phyloP scores from a whole-genome alignment of 2,329 filamentous ascomycete species.

The Cercospora berteroae region DNA sequence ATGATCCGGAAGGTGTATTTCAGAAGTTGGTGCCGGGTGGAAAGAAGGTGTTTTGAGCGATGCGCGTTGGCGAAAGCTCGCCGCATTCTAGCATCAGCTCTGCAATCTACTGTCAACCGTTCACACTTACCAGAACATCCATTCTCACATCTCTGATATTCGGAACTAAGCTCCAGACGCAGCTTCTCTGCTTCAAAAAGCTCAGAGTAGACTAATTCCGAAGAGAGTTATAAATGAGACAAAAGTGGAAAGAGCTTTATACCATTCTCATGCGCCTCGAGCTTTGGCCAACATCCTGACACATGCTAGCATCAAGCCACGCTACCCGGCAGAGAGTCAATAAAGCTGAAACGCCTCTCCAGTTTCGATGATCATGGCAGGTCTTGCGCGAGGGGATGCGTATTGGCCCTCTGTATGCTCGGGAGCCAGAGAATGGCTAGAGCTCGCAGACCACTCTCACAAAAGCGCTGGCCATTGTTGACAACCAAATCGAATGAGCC shows the following conservation, averaged over 20 bases:
- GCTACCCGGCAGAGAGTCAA: not conserved
- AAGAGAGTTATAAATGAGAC: not conserved
- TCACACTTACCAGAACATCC: not conserved
- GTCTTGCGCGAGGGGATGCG: not conserved
- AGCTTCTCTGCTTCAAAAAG: not conserved
- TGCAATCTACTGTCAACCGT: not conserved
- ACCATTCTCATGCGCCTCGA: not conserved
- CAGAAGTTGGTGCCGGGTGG: slow-evolving; percentile 18
- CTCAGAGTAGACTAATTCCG: not conserved
- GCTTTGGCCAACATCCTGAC: not conserved
- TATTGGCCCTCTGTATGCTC: not conserved
- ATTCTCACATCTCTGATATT: not conserved
- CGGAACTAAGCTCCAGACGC: not conserved
- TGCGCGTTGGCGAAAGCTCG: not conserved
- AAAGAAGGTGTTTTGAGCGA: not conserved
- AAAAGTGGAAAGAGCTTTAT: not conserved
- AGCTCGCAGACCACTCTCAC: not conserved
- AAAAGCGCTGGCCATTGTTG: not conserved
- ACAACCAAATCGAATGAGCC: not conserved
- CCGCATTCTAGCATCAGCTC: not conserved
- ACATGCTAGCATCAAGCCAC: not conserved
- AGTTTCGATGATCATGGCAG: not conserved
- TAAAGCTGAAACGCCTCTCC: not conserved
- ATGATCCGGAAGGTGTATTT: slow-evolving; percentile 19
- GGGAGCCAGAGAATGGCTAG: not conserved